phyloP scores from a whole-genome alignment of 2,329 filamentous ascomycete species.

The Microsporum canis region DNA sequence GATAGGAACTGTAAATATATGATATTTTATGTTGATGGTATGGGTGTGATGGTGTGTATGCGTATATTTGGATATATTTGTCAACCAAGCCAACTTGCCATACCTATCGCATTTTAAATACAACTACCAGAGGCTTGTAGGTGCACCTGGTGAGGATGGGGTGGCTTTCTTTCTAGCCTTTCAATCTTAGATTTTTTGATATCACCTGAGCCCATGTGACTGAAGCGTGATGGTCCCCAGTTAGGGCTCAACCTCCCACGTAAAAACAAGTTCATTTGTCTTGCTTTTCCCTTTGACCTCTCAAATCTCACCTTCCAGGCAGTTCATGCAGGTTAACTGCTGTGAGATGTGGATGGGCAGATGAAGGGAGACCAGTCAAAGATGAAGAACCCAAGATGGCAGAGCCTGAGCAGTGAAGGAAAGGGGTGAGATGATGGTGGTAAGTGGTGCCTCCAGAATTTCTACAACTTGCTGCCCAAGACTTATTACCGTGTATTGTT shows the following conservation, averaged over 20 bases:
- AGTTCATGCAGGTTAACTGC: not conserved
- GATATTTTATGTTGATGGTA: not conserved
- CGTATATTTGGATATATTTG: not conserved
- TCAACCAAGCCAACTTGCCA: not conserved
- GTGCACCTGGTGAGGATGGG: not conserved
- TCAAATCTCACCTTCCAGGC: not conserved
- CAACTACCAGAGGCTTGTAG: not conserved
- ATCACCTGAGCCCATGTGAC: slow-evolving; percentile 5
- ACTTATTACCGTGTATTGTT: not conserved
- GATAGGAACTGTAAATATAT: slow-evolving; percentile 14
- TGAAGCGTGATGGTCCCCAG: not conserved
- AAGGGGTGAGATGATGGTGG: not conserved
- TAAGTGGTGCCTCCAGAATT: not conserved
- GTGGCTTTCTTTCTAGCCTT: not conserved
- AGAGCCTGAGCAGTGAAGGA: not conserved
- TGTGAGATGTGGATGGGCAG: not conserved
- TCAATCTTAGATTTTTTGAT: not conserved
- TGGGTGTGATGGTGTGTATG: not conserved
- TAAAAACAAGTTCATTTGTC: not conserved
- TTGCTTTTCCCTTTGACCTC: not conserved
- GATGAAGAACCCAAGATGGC: not conserved
- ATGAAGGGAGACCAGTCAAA: not conserved
- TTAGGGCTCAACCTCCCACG: not conserved
- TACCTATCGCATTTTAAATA: not conserved
- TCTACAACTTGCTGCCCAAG: not conserved